Evolutionary conservation across 1,284 basidiomycete genomes (phyloP).

Genomic region (Phaffia rhodozyma): DNA sequence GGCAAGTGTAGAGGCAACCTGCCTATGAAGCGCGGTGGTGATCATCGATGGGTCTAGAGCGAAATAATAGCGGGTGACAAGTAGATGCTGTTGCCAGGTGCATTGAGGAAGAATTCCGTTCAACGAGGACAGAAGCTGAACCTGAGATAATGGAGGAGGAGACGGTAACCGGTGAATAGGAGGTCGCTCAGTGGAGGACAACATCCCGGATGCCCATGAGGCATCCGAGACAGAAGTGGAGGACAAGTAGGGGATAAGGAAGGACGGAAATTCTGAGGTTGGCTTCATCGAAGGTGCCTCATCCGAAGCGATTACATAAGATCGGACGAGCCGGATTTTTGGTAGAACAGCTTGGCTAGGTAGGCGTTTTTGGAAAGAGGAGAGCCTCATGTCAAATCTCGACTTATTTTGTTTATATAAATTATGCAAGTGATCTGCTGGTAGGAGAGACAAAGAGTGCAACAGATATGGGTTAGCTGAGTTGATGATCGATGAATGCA

Average conservation of each 20-base stretch:
- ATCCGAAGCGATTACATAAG: background rate
- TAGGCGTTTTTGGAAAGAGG: background rate
- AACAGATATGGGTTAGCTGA: background rate
- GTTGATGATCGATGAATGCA: background rate
- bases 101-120: background rate
- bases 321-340: background rate
- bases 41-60: slow-evolving; percentile 1
- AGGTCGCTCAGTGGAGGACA: background rate
- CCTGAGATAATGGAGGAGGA: background rate
- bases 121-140: slow-evolving; percentile 3
- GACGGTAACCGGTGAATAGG: background rate
- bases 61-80: slow-evolving; percentile 2
- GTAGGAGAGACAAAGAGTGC: background rate
- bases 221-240: too few species aligned
- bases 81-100: background rate
- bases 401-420: background rate
- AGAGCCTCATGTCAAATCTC: background rate
- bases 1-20: background rate
- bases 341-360: background rate
- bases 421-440: background rate
- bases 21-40: background rate
- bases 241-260: background rate
- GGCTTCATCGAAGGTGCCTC: background rate
- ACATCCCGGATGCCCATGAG: background rate
- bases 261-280: background rate